Base-by-base conservation (phyloP, 2,329 filamentous ascomycete genomes). In the Thermothelomyces thermophilus region DNA sequence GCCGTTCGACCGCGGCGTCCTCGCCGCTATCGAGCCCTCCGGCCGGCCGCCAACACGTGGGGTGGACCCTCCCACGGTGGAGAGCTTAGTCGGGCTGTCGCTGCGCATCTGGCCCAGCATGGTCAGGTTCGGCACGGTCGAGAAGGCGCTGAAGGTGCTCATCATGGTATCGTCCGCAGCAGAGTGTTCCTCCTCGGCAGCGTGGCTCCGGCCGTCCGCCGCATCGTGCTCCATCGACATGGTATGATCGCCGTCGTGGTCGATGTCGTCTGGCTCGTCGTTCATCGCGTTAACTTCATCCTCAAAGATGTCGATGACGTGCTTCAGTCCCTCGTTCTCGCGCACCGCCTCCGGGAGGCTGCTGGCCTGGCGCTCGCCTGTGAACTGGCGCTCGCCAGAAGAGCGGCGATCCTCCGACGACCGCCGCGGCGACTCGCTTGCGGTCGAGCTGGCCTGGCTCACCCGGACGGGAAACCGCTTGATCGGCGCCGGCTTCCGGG, bases 71-170 rank as follows among this genome's bases (percentile, higher is more conserved):
- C 62, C 71, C 55, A 64, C 59, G 54, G 57, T 67, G 55, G 68
- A 72, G 60, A 68, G 66, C 60, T 80, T 84, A 20, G 73, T 71
- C 13, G 83, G 81, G 36, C 76, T 85, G 54, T 84, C 80, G 48
- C 83, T 82, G 48, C 60, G 55, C 58, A 93, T 70, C 56, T 82
- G 83, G 8, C 87, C 84, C 61, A 94, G 89, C 61, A 84, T 83
- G 17, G 89, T 93, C 80, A 93, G 81, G 60, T 91, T 88, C 5
- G 89, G 89, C 47, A 95, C 81, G 8, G 88, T 89, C 1, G 91
- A 96, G 68, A 96, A 96, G 11, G 79, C 82, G 71, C 89, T 95
- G 64, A 95, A 86, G 3, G 84, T 84, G 75, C 88, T 95, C 66
- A 89, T 75, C 78, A 84, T 70, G 39, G 83, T 86, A 58, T 88